phyloP scores from a whole-genome alignment of 2,329 filamentous ascomycete species.

The Apiospora aurea region DNA sequence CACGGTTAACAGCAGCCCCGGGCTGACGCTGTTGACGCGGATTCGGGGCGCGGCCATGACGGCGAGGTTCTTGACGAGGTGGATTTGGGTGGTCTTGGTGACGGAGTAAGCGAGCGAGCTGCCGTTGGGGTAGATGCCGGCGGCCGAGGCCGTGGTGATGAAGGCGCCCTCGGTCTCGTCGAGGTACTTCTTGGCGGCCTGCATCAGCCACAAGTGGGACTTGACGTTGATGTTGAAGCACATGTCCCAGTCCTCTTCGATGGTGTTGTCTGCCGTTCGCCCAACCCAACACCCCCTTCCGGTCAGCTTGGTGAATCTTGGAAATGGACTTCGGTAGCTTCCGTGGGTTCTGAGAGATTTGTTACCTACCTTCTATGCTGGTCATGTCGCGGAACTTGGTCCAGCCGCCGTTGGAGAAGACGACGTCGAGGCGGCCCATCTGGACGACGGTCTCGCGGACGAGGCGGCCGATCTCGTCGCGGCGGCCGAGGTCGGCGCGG shows the following conservation, averaged over 20 bases:
- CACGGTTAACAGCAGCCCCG: constrained; percentile 59
- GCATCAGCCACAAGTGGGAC: constrained; percentile 65
- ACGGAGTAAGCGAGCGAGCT: constrained; percentile 75
- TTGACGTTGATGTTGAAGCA: constrained; percentile 70
- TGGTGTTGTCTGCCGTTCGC: constrained; percentile 50
- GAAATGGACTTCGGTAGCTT: neutral
- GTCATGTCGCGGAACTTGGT: constrained; percentile 46
- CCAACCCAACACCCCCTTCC: neutral
- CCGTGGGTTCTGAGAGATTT: neutral
- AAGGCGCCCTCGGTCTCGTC: constrained; percentile 66
- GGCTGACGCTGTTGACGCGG: constrained; percentile 65
- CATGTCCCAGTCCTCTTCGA: constrained; percentile 65
- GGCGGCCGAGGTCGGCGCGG: constrained; percentile 70
- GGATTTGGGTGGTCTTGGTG: constrained; percentile 76
- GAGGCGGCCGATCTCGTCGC: constrained; percentile 63
- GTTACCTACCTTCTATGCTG: constrained; percentile 24
- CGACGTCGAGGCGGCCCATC: constrained; percentile 76
- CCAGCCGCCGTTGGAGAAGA: constrained; percentile 78
- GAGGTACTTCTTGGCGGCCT: constrained; percentile 60
- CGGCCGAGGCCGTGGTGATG: constrained; percentile 68
- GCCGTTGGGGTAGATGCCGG: constrained; percentile 69
- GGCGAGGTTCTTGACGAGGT: constrained; percentile 63
- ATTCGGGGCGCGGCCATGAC: constrained; percentile 60
- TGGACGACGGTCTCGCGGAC: constrained; percentile 64
- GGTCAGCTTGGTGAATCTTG: neutral